Percentiles rank a stretch among this genome's conserved stretches.
Conservation (phyloP, 2,329 filamentous ascomycete species). For the Huntiella decipiens region DNA sequence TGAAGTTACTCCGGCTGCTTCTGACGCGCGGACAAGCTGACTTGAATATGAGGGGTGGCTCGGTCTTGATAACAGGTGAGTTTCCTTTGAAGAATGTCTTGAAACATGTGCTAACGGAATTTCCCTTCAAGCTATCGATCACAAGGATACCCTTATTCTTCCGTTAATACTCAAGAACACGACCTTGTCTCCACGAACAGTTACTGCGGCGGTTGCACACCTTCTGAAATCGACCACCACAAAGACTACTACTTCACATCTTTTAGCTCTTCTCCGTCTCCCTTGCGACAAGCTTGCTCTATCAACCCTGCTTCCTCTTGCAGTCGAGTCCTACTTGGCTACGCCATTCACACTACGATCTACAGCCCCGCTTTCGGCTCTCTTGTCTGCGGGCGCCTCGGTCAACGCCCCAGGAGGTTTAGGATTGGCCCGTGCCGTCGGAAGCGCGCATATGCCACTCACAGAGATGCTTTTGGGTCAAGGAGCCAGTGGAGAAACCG, state of each 20-base stretch:
- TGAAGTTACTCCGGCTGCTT: conserved; percentile 28
- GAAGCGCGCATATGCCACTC: conserved; percentile 24
- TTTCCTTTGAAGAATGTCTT: neutral
- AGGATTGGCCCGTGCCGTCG: conserved; percentile 31
- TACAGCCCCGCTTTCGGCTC: conserved; percentile 25
- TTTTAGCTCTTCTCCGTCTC: conserved; percentile 27
- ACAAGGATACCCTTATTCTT: conserved; percentile 29
- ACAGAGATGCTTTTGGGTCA: conserved; percentile 28
- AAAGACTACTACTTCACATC: conserved; percentile 28
- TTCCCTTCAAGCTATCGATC: conserved; percentile 18
- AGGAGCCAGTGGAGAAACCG: conserved; percentile 19
- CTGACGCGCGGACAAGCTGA: conserved; percentile 33
- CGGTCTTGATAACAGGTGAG: conserved; percentile 22
- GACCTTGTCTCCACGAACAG: conserved; percentile 24
- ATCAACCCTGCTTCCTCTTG: conserved; percentile 27
- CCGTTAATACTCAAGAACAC: conserved; percentile 28
- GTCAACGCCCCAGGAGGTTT: conserved; percentile 33
- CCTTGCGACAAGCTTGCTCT: conserved; percentile 23
- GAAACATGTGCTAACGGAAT: conserved; percentile 8
- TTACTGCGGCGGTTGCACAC: conserved; percentile 24
- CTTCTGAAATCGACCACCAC: conserved; percentile 25
- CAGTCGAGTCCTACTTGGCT: conserved; percentile 28
- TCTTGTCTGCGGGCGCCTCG: conserved; percentile 33
- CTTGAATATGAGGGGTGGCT: conserved; percentile 29
- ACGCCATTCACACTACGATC: conserved; percentile 21